A percentile compares a stretch with the other conserved stretches of the same genome.
Conservation (phyloP, 805 yeast genomes). For the Yamadazyma ubonensis region DNA sequence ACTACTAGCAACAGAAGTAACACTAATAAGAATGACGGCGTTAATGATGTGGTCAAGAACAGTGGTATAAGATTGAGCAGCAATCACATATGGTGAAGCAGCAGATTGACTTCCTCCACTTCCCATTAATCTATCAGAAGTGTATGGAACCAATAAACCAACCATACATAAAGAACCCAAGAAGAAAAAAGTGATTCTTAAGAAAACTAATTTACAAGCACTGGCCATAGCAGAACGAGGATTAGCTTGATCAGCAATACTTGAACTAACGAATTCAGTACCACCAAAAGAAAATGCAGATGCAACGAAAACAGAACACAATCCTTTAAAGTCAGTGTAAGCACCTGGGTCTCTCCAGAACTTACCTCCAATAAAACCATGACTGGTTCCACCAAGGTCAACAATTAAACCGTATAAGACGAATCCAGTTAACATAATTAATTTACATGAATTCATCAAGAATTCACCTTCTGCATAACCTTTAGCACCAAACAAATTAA, state of each 20-base stretch:
- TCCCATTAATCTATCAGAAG: conserved; percentile 35
- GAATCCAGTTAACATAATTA: conserved; percentile 39
- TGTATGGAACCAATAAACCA: conserved; percentile 40
- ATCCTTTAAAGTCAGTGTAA: conserved; percentile 39
- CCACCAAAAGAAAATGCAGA: conserved; percentile 43
- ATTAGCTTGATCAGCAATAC: conserved; percentile 39
- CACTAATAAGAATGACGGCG: conserved; percentile 40
- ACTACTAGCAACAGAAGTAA: conserved; percentile 43
- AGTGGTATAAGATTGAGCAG: conserved; percentile 38
- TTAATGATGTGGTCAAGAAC: conserved; percentile 44
- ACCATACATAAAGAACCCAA: conserved; percentile 40
- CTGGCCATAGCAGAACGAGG: conserved; percentile 41
- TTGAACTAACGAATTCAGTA: conserved; percentile 39
- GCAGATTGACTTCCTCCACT: conserved; percentile 29
- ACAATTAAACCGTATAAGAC: conserved; percentile 41
- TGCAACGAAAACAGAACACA: conserved; percentile 38
- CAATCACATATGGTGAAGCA: conserved; percentile 44
- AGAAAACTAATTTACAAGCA: conserved; percentile 41
- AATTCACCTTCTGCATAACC: conserved; percentile 50
- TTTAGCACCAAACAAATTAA: conserved; percentile 47
- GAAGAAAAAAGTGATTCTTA: conserved; percentile 38
- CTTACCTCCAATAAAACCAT: conserved; percentile 40
- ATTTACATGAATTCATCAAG: conserved; percentile 35
- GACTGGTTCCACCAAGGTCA: conserved; percentile 37
- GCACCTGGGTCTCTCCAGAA: conserved; percentile 43